These are phyloP conservation scores for Eimeria nieschulzi DNA, from an alignment of 169 alveolate genomes.

Conservation along the genomic window DNA sequence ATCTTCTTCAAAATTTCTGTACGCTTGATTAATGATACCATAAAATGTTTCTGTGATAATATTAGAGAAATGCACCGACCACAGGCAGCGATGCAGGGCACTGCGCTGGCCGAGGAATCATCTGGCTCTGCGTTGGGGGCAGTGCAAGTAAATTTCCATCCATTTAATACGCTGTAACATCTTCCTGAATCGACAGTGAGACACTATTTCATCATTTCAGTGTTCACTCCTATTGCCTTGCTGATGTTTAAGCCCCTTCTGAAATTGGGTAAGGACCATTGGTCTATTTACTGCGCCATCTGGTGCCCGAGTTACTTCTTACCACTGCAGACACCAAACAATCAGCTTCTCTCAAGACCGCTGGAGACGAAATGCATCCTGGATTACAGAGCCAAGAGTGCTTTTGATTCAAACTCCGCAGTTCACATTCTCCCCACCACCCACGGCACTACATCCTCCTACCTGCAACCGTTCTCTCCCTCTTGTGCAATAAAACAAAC, in stretches of 20 bases:
- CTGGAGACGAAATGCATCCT: neutral
- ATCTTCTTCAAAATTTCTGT: slow-evolving; percentile 50
- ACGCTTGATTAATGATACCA: neutral
- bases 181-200: neutral
- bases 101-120: slow-evolving; percentile 33
- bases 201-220: neutral
- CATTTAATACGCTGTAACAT: neutral
- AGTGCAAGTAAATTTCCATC: neutral
- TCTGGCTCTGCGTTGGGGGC: slow-evolving; percentile 45
- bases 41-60: no score
- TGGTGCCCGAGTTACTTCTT: neutral
- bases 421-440: no score
- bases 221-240: neutral
- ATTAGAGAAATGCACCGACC: no score
- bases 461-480: no score
- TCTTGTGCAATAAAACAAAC: no score
- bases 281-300: neutral
- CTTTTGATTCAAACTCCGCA: neutral
- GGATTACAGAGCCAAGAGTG: neutral
- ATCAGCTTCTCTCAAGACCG: neutral
- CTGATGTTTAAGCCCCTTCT: neutral
- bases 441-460: no score
- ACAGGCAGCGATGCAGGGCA: slow-evolving; percentile 58
- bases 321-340: neutral
- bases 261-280: neutral